Conservation (phyloP, 345 rosid genomes). For the Aquilaria yunnanensis region DNA sequence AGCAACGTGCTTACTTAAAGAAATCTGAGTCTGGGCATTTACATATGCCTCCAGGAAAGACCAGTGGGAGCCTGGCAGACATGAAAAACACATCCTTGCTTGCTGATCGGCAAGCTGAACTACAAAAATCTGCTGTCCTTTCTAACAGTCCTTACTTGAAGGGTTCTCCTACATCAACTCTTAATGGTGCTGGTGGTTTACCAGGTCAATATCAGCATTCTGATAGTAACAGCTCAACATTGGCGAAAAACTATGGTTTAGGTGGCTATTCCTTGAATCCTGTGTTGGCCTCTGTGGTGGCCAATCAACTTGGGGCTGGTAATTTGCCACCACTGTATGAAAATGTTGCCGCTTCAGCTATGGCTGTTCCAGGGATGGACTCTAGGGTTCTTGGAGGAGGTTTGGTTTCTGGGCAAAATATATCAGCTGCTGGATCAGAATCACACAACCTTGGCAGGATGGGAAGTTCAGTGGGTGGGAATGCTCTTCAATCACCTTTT, state of each 20-base stretch:
- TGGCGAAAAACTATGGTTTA: conserved; percentile 31
- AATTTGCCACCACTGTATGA: conserved; percentile 55
- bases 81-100: conserved; percentile 23
- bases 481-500: conserved; percentile 41
- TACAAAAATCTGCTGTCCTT: conserved; percentile 29
- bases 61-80: conserved; percentile 30
- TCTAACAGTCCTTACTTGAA: conserved; percentile 38
- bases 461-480: conserved; percentile 35
- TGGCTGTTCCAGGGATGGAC: conserved; percentile 52
- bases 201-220: conserved; percentile 44
- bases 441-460: conserved; percentile 33
- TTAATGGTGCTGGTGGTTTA: conserved; percentile 38
- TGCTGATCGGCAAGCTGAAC: conserved; percentile 33
- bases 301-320: conserved; percentile 48
- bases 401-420: conserved; percentile 32
- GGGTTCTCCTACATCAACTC: conserved; percentile 52
- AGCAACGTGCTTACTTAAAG: conserved; percentile 31
- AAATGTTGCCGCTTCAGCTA: conserved; percentile 52
- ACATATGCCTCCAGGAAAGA: conserved; percentile 25
- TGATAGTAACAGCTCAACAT: conserved; percentile 33
- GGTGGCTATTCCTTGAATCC: conserved; percentile 46
- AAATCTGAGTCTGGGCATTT: conserved; percentile 35
- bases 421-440: conserved; percentile 25
- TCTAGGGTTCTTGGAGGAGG: conserved; percentile 52
- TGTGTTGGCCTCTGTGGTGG: conserved; percentile 43